Evolutionary conservation across 805 yeast genomes (phyloP), one percentile per base, ranked within the genome.

Genomic region (Suhomyces tanzawaensis): DNA sequence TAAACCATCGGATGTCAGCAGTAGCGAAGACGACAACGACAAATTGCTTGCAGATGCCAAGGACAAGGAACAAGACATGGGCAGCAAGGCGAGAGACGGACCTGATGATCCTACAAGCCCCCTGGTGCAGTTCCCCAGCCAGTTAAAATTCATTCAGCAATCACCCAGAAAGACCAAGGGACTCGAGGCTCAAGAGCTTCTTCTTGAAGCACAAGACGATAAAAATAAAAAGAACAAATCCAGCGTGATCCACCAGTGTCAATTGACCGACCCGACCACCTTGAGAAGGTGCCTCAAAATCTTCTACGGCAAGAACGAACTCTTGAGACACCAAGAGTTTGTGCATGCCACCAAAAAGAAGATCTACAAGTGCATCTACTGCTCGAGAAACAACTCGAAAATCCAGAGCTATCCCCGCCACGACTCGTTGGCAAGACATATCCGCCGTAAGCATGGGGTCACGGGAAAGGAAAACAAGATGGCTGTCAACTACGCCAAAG

Each of bases 301-400:
- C 1, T 69, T 69, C 35, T 66, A 69, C 42, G 74, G 74, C 12
- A 68, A 64, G 39, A 68, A 66, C 43, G 73, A 68, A 45, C 53
- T 69, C 32, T 53, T 65, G 26, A 49, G 73, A 40, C 74, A 69
- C 49, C 72, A 69, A 44, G 74, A 69, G 44, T 68, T 67, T 52
- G 73, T 68, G 16, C 74, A 69, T 50, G 74, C 73, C 9, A 65
- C 72, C 16, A 58, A 61, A 36, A 69, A 67, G 48, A 64, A 60
- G 39, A 60, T 68, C 11, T 69, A 62, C 51, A 60, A 63, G 40
- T 69, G 74, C 48, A 53, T 62, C 9, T 69, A 66, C 39, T 69
- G 74, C 47, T 51, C 64, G 18, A 46, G 55, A 29, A 53, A 46
- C 37, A 66, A 67, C 4, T 46, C 57, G 7, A 62, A 57, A 40